These are phyloP conservation scores for Verticillium nubilum DNA, from an alignment of 2,329 filamentous ascomycete species.

Conservation along the genomic window DNA sequence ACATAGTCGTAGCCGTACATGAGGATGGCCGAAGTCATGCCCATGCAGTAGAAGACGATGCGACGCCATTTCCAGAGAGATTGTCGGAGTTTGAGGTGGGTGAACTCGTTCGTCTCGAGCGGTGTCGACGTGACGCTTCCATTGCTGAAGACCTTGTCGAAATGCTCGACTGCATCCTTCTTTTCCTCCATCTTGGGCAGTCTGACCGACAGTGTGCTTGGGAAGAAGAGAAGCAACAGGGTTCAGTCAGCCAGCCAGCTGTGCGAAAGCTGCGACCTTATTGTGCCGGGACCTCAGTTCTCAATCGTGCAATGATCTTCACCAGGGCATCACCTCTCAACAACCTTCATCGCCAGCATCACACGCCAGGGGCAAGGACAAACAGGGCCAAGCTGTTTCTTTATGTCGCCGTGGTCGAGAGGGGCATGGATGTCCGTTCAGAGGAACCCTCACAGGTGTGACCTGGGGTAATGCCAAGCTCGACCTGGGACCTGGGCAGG, in stretches of 20 bases:
- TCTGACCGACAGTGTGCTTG: neutral
- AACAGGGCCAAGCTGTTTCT: neutral
- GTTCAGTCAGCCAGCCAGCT: neutral
- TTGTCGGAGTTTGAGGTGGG: slow-evolving; percentile 15
- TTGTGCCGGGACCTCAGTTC: neutral
- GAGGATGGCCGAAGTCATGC: slow-evolving; percentile 19
- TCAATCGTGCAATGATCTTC: neutral
- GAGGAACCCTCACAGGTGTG: neutral
- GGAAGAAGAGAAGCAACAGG: neutral
- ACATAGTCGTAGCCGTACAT: slow-evolving; percentile 22
- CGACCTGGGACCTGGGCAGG: neutral
- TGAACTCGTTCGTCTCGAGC: slow-evolving; percentile 7
- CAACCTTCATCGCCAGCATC: neutral
- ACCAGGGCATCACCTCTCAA: neutral
- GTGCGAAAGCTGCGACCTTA: neutral
- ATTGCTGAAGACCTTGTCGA: neutral
- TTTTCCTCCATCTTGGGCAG: neutral
- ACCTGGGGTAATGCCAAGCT: neutral
- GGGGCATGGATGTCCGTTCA: neutral
- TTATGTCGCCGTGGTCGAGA: neutral
- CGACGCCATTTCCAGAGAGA: slow-evolving; percentile 18
- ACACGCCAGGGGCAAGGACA: neutral
- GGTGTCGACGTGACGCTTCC: neutral
- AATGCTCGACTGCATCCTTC: neutral
- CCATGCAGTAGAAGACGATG: slow-evolving; percentile 18